Conservation (phyloP, 2,329 filamentous ascomycete genomes). For the Pseudonectria foliicola region DNA sequence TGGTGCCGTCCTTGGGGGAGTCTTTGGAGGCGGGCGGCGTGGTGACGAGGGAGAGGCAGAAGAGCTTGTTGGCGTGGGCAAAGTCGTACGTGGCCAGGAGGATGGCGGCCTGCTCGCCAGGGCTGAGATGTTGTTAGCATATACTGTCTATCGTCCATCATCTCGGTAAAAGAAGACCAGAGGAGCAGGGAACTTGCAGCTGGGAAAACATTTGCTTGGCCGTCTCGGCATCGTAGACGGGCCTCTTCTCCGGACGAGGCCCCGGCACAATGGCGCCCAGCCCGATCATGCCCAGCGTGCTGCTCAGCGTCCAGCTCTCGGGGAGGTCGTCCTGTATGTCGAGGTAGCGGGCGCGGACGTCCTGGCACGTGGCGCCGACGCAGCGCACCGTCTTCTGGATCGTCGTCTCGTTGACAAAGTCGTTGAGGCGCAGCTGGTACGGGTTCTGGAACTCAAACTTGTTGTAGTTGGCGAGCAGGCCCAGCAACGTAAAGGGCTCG, state of each 20-base stretch:
- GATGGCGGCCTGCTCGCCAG: constrained; percentile 69
- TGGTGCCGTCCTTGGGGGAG: too few relatives aligned
- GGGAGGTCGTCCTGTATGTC: constrained; percentile 84
- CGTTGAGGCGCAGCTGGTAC: constrained; percentile 82
- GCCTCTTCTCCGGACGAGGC: constrained; percentile 51
- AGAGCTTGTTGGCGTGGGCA: constrained; percentile 87
- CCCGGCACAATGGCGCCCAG: constrained; percentile 68
- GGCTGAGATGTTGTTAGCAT: constrained; percentile 42
- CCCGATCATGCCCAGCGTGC: constrained; percentile 76
- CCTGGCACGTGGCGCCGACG: constrained; percentile 64
- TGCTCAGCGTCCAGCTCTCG: constrained; percentile 79
- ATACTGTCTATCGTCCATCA: constrained; percentile 6
- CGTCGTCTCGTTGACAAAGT: constrained; percentile 87
- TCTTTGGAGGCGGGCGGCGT: constrained; percentile 51
- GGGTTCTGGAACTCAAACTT: constrained; percentile 99
- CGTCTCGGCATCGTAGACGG: constrained; percentile 65
- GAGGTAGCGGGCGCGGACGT: constrained; percentile 68
- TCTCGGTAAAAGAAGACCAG: background rate
- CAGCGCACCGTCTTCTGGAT: constrained; percentile 76
- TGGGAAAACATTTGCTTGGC: constrained; percentile 74
- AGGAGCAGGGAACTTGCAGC: constrained; percentile 49
- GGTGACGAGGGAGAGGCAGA: constrained; percentile 77
- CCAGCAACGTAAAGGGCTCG: constrained; percentile 74
- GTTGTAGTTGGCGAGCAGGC: constrained; percentile 93
- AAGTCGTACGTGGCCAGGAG: constrained; percentile 90